These are phyloP conservation scores for Raphidocelis subcapitata DNA, from an alignment of 139 green algal genomes.

Conservation along the genomic window DNA sequence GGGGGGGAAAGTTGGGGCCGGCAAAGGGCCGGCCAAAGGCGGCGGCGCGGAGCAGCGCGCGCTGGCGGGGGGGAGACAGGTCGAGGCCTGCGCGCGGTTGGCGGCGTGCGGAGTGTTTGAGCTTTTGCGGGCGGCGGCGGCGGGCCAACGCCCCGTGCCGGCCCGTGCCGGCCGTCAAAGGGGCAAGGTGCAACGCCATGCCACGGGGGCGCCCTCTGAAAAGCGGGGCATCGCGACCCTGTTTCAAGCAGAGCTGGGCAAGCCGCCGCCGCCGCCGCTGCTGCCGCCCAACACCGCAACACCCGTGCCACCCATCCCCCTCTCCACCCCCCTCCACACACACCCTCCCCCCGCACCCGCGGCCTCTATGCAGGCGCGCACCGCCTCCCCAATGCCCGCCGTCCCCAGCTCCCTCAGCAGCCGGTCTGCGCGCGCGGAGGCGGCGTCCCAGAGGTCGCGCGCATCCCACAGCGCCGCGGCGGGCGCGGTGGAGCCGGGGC, in stretches of 20 bases:
- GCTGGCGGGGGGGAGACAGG: constrained; percentile 27
- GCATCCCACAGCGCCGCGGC: constrained; percentile 79
- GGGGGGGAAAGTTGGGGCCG: constrained; percentile 22
- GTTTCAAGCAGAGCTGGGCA: too few species aligned
- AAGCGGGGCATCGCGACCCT: too few species aligned
- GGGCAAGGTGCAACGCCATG: too few species aligned
- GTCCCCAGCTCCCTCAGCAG: constrained; percentile 44
- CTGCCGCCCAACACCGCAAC: not conserved
- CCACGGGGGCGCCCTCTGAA: too few species aligned
- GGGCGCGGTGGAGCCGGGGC: constrained; percentile 51
- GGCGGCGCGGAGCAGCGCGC: constrained; percentile 58
- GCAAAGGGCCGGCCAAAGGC: constrained; percentile 76
- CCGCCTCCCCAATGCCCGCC: constrained; percentile 48
- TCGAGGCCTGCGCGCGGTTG: constrained; percentile 26
- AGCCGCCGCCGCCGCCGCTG: too few species aligned
- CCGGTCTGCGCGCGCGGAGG: constrained; percentile 53
- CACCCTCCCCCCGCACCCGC: constrained; percentile 24
- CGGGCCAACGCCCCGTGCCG: too few species aligned
- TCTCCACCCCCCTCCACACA: not conserved
- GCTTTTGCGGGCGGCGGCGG: too few species aligned
- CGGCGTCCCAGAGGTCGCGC: constrained; percentile 74
- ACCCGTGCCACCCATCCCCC: not conserved
- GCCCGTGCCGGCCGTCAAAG: too few species aligned
- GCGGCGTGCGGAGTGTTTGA: not conserved
- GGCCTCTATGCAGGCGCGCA: constrained; percentile 60